These are phyloP conservation scores for Aureobasidium sp. DNA, from an alignment of 2,329 filamentous ascomycete genomes.

Conservation along the genomic window DNA sequence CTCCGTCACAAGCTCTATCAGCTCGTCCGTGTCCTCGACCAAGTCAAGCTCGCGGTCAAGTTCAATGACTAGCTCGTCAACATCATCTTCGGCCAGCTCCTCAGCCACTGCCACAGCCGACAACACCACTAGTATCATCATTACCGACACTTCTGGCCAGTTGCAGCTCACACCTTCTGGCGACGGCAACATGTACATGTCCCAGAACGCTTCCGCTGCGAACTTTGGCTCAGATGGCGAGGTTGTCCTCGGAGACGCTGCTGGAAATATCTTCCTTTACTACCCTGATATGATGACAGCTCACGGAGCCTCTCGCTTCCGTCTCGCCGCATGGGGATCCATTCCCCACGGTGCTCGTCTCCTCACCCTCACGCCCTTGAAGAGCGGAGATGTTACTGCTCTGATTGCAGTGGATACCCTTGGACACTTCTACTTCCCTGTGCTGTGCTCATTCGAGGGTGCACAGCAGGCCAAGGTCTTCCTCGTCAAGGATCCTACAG, in stretches of 20 bases:
- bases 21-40: neutral
- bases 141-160: slow-evolving; percentile 8
- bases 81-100: neutral
- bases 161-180: neutral
- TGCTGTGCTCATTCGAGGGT: slow-evolving; percentile 13
- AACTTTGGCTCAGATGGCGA: neutral
- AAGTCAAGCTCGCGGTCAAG: neutral
- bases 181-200: slow-evolving; percentile 1
- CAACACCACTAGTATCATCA: slow-evolving; percentile 7
- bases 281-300: slow-evolving; percentile 12
- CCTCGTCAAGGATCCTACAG: slow-evolving; percentile 12
- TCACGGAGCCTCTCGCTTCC: slow-evolving; percentile 14
- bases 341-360: slow-evolving; percentile 12
- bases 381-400: neutral
- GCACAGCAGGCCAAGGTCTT: slow-evolving; percentile 13
- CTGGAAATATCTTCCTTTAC: slow-evolving; percentile 9
- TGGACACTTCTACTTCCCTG: slow-evolving; percentile 15
- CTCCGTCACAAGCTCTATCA: neutral
- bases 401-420: slow-evolving; percentile 12
- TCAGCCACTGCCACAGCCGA: neutral
- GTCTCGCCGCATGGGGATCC: slow-evolving; percentile 13
- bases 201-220: neutral
- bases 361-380: slow-evolving; percentile 12
- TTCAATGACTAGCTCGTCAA: neutral
- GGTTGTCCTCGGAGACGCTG: neutral